Conservation (phyloP, 2,329 filamentous ascomycete species). For the Magnaporthiopsis incrustans region DNA sequence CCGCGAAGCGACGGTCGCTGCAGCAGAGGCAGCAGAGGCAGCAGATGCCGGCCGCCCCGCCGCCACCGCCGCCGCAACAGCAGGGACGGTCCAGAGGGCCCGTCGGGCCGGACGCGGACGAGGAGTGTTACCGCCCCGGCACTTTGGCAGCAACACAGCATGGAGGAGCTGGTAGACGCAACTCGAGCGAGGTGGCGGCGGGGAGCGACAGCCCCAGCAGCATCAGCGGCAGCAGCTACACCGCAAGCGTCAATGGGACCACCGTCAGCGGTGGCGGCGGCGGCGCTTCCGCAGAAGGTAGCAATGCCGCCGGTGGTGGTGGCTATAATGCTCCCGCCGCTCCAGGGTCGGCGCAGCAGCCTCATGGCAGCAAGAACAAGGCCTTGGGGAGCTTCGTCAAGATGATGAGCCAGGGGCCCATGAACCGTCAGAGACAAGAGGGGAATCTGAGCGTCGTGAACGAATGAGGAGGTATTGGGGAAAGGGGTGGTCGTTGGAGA, state of each 20-base stretch:
- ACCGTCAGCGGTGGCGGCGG: background rate
- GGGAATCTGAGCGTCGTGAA: conserved; percentile 4
- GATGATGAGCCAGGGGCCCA: conserved; percentile 7
- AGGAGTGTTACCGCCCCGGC: background rate
- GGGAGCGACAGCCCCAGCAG: conserved; percentile 42
- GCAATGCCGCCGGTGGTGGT: background rate
- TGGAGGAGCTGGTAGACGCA: background rate
- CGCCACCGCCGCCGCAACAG: background rate
- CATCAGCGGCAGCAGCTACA: conserved; percentile 27
- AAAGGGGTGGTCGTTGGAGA: background rate
- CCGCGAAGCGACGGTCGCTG: conserved; percentile 2
- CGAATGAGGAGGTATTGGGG: background rate
- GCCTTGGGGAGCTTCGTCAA: conserved; percentile 1
- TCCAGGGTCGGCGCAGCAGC: background rate
- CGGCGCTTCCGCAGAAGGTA: background rate
- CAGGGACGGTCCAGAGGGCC: background rate
- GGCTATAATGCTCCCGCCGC: background rate
- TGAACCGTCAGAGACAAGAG: conserved; percentile 3
- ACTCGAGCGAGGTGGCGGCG: conserved; percentile 41
- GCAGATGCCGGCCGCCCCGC: background rate
- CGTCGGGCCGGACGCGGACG: conserved; percentile 3
- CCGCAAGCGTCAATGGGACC: background rate
- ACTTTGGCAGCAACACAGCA: background rate
- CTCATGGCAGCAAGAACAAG: conserved; percentile 1
- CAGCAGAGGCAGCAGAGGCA: conserved; percentile 4